Percentiles rank a stretch among this genome's conserved stretches.
These are phyloP conservation scores for Diaporthe sp. DNA, from an alignment of 2,329 filamentous ascomycete species.

Conservation along the genomic window DNA sequence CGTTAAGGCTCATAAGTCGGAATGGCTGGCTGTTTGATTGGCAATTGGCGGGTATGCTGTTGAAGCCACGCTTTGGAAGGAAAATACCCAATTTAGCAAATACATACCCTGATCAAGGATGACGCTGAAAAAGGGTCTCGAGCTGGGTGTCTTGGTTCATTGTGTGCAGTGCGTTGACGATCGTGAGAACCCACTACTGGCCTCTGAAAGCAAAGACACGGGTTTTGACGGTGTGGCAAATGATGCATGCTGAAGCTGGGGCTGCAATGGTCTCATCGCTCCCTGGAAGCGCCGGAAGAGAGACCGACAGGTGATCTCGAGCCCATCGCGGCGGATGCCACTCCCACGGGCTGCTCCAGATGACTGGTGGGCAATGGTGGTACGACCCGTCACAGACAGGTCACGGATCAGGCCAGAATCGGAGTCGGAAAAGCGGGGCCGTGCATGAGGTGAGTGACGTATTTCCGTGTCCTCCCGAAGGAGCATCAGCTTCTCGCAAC, in stretches of 20 bases:
- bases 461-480: constrained; percentile 30
- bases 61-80: neutral
- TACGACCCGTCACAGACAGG: constrained; percentile 27
- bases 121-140: neutral
- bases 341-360: constrained; percentile 6
- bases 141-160: neutral
- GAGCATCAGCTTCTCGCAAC: neutral
- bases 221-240: neutral
- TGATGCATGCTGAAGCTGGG: neutral
- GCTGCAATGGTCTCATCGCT: constrained; percentile 9
- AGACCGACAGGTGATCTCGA: neutral
- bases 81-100: neutral
- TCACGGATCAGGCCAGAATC: constrained; percentile 41
- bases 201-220: neutral
- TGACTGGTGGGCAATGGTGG: constrained; percentile 6
- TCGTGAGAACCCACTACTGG: no score
- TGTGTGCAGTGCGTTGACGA: neutral
- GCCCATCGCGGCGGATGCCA: neutral
- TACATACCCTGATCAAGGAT: neutral
- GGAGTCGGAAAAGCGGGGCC: constrained; percentile 37
- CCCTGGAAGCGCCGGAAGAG: neutral
- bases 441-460: constrained; percentile 36
- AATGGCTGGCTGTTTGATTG: constrained; percentile 34
- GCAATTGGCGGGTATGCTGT: neutral
- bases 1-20: constrained; percentile 34